Base-by-base conservation (phyloP, 2,329 filamentous ascomycete species). In the Diplodia sapinea region DNA sequence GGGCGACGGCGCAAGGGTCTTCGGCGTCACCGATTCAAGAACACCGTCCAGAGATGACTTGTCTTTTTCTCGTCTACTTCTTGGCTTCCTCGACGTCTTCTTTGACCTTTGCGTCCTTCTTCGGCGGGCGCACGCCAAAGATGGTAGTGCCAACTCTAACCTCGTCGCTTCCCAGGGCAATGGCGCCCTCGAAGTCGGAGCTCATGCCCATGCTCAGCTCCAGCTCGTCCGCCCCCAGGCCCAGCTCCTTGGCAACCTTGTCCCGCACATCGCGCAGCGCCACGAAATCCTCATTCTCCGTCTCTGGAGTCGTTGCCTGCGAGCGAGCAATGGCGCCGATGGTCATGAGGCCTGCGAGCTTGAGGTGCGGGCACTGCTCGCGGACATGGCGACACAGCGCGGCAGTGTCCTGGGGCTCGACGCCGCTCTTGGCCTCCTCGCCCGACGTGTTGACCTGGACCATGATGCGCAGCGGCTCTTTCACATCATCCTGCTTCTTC, bases 181-280 rank as follows among this genome's bases (percentile, higher is more conserved):
- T 89, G 0, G 95, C 95, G 8, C 90, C 91, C 82, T 97, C 94
- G 78, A 94, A 99, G 79, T 99, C 95, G 75, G 92, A 89, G 77
- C 93, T 97, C 95, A 99, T 99, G 7, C 94, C 94, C 94, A 99
- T 99, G 79, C 94, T 97, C 79, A 98, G 79, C 82, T 97, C 93
- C 73, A 97, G 77, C 69, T 85, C 84, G n/a, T 82, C 80, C 17
- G 83, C 77, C 17, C 82, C 76, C 50, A 88, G 72, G 0, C 83
- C 87, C 63, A 94, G 74, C 71, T 89, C 89, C 74, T 80, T 75
- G 2, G 84, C 86, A 2, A 97, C 88, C 15, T 87, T 79, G 77
- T 96, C 91, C 67, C 92, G 83, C 76, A 91, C 89, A 74, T 90
- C 85, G 62, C 82, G 83, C 75, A 99, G 79, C 4, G 81, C 77